Conservation (phyloP, 306 rosid species). For the Nissolia schottii region DNA sequence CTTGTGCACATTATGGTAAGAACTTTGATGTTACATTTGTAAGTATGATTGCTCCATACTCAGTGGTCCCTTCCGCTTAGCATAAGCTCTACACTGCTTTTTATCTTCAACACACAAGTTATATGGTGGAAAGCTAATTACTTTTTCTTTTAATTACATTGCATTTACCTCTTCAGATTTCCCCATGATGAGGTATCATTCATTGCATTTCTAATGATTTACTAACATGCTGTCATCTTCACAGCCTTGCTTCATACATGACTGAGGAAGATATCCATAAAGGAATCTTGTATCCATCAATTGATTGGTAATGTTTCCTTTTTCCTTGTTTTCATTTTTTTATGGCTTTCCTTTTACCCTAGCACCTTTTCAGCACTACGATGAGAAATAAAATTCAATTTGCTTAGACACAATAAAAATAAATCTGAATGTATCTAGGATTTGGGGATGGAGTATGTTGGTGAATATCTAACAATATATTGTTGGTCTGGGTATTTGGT, state of each 20-base stretch:
- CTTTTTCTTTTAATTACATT: neutral
- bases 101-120: neutral
- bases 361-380: neutral
- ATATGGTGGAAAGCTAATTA: constrained; percentile 2
- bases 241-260: constrained; percentile 95
- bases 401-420: neutral
- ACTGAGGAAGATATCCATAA: constrained; percentile 67
- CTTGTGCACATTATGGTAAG: neutral
- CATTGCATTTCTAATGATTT: constrained; percentile 11
- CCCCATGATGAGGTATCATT: neutral
- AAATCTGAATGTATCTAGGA: neutral
- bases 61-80: neutral
- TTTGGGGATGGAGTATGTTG: neutral
- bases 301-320: constrained; percentile 50
- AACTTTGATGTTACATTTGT: neutral
- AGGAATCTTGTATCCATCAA: constrained; percentile 85
- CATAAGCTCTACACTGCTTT: neutral
- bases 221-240: constrained; percentile 38
- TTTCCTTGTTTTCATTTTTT: constrained; percentile 5
- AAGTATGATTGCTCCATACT: neutral
- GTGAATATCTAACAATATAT: neutral
- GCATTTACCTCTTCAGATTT: neutral
- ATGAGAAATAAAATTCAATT: neutral
- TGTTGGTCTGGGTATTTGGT: neutral
- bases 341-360: neutral